Base-by-base conservation (phyloP, 1,284 basidiomycete species). In the Chalciporus sp. region DNA sequence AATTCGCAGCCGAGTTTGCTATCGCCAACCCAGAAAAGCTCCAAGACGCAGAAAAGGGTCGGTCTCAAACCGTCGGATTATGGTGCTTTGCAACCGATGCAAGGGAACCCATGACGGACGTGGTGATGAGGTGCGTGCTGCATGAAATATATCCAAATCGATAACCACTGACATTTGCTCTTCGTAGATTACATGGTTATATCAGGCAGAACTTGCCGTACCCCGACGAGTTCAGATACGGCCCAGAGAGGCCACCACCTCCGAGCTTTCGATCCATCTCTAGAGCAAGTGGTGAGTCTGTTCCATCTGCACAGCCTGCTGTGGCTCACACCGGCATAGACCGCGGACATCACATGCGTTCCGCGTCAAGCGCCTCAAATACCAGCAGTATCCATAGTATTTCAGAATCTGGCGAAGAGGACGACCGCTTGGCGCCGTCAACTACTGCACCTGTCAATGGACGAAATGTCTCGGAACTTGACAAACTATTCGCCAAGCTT, bases 31-130 rank as follows among this genome's bases (percentile, higher is more conserved):
- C 76, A 4, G 77, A 79, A 40, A 64, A 68, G 42, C 61, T 78
- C n/a, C 64, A 68, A 23, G 65, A 72, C 7, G 74, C 73, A 39
- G 75, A 81, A 61, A 86, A 85, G 64, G 85, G 85, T n/a, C 73
- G 67, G 20, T 72, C 78, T 2, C 74, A 75, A 42, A 87, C 85
- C 2, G 80, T 90, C 55, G 91, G 91, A 3, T 75, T 94, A 9
- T 95, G 92, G 92, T 87, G 88, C 68, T 86, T 72, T 51, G 80
- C 87, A 29, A 82, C 83, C 14, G 85, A 86, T 51, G 82, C 85
- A 31, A 78, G 90, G 41, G 86, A 88, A 64, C 80, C 83, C 23
- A 77, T 94, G 67, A 83, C 79, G 55, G 80, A 85, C 59, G 85
- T 88, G 53, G 79, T 89, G 75, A 72, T 79, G 67, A 77, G 86